Evolutionary conservation across 805 yeast species (phyloP), one percentile per base, ranked within the genome.

Genomic region (Starmerella sp.): DNA sequence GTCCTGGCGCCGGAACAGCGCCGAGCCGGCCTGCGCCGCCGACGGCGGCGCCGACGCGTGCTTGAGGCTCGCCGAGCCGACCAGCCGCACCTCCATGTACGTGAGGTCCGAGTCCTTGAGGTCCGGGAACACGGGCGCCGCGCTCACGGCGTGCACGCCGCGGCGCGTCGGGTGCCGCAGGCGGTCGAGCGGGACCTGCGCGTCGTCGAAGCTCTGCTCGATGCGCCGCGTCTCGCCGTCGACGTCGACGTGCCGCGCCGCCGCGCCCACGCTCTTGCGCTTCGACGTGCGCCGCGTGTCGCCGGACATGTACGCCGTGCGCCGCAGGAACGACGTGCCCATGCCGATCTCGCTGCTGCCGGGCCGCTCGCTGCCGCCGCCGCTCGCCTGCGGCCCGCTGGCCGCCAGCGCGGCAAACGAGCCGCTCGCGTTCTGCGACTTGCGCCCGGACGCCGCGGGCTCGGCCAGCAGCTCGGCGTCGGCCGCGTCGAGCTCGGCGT

Each of bases 241-340:
- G 11, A 91, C 80, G 63, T 82, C 84, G 42, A 73, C 67, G 56
- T 67, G 71, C 4, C 38, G 41, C 11, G 32, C 53, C 8, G 36
- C 54, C 29, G 56, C 57, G 29, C 60, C 63, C 34, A 61, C 60
- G 14, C 63, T 64, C 17, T 60, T 60, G 3, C 66, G 59, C 53
- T 57, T 59, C 34, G 59, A 61, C 11, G 58, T 11, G 32, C 66
- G 64, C 53, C 70, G 65, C 53, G 76, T 76, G 51, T 80, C 82
- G 38, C 85, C 80, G 10, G 95, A 79, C 56, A 88, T 84, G 67
- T 91, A 91, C 67, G 93, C 97, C 0, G 98, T 91, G 72, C 97
- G 82, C 10, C 62, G 57, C 54, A 60, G 47, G 55, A 60, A 60
- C 38, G 62, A 53, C 13, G 60, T 59, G 41, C 62, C 62, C 44